A percentile compares a stretch with the other conserved stretches of the same genome.
Conservation (phyloP, 2,329 filamentous ascomycete genomes). For the Cladophialophora carrionii region DNA sequence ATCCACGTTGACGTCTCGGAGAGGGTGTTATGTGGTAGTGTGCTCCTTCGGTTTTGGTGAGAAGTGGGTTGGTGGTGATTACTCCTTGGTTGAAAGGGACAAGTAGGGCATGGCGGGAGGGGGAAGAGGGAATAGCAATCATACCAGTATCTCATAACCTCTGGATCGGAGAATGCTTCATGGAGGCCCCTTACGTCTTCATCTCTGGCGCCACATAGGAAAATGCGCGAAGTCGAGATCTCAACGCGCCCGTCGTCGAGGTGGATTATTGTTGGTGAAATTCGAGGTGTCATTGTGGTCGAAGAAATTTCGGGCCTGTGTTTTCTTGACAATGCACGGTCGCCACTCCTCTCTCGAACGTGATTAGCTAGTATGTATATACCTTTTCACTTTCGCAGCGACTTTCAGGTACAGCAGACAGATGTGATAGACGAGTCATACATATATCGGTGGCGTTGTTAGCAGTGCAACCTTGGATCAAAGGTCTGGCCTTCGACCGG, state of each 20-base stretch:
- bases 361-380: background rate
- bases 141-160: conserved; percentile 36
- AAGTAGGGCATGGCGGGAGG: background rate
- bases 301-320: background rate
- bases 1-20: conserved; percentile 26
- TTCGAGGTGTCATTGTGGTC: background rate
- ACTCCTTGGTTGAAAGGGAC: background rate
- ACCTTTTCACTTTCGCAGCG: background rate
- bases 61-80: background rate
- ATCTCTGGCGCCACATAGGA: conserved; percentile 27
- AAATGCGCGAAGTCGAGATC: conserved; percentile 29
- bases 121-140: background rate
- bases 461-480: background rate
- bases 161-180: conserved; percentile 30
- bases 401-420: background rate
- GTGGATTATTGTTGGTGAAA: background rate
- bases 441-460: background rate
- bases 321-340: background rate
- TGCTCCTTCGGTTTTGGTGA: conserved; percentile 22
- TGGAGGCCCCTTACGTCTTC: conserved; percentile 21
- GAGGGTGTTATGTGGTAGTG: conserved; percentile 21
- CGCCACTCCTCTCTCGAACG: background rate
- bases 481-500: background rate
- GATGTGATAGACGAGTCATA: background rate
- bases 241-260: conserved; percentile 18